Evolutionary conservation across 495 filamentous ascomycete species (phyloP), one percentile per base, ranked within the genome.

Genomic region (Talaromyces ruber): DNA sequence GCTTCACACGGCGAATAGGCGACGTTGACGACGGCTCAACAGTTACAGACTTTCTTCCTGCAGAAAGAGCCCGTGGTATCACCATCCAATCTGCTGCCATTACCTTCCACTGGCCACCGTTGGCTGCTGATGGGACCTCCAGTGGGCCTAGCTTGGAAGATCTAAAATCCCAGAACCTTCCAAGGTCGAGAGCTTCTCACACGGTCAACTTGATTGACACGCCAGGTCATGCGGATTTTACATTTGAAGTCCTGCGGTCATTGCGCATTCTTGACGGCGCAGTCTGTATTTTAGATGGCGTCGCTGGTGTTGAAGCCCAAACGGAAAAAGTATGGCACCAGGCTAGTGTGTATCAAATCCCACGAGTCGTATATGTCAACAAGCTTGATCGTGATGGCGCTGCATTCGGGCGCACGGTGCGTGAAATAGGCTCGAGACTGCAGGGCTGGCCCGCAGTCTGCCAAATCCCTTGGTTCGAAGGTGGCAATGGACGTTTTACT

Each of bases 21-120:
- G 93, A 98, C 75, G 95, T 99, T 63, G 93, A 99, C 65, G 90
- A 96, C 74, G 95, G 95, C 37, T 94, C 93, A 51, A 99, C 95
- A 11, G 92, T 96, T 7, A 99, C 96, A 25, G 95, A 99, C 77
- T 99, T 98, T 71, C 83, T 99, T 11, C 94, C 94, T 21, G 89
- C 96, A 63, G 95, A 99, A 72, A 83, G 95, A 63, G 85, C 92
- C 51, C 84, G 94, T 58, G 95, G 95, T 14, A 97, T 99, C 67
- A 99, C 95, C 30, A 98, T 99, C 64, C 96, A 98, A 68, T 97
- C 93, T 7, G 94, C 95, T 3, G 93, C 94, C 22, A 94, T 99
- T 60, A 96, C 93, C 3, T 96, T 98, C 71, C 81, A 88, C 63
- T 99, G 95, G 95, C 88, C 88, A 29, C 84, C 82, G 6, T 71